Evolutionary conservation across 805 yeast species (phyloP).

Genomic region (Candida chauliodis): DNA sequence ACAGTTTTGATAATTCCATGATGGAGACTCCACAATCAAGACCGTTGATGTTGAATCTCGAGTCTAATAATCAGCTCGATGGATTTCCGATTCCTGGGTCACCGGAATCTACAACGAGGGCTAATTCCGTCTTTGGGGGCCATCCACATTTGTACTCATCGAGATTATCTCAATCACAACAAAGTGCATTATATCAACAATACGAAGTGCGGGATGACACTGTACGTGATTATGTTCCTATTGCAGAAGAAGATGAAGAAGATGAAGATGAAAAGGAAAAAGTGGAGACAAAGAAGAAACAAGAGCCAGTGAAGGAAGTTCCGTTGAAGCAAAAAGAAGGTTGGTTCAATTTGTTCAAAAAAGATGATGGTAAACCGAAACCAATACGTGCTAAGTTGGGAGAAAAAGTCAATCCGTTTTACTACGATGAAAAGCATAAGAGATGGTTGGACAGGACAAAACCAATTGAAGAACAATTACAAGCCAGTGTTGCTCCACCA

Average conservation of each 20-base stretch:
- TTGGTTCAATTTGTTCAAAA: slow-evolving; percentile 50
- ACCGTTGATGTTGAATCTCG: slow-evolving; percentile 7
- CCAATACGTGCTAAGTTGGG: slow-evolving; percentile 86
- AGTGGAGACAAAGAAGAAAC: slow-evolving; percentile 25
- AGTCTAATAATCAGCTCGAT: slow-evolving; percentile 20
- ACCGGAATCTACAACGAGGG: slow-evolving; percentile 43
- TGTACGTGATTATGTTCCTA: slow-evolving; percentile 39
- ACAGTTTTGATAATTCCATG: slow-evolving; percentile 25
- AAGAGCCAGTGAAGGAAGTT: slow-evolving; percentile 13
- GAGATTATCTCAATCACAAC: slow-evolving; percentile 42
- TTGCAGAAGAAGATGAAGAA: slow-evolving; percentile 44
- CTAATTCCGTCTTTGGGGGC: slow-evolving; percentile 39
- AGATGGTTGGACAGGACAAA: slow-evolving; percentile 81
- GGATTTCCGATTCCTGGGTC: slow-evolving; percentile 43
- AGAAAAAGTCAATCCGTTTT: slow-evolving; percentile 58
- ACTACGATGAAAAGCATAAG: slow-evolving; percentile 77
- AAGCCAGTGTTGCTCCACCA: slow-evolving; percentile 61
- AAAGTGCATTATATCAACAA: slow-evolving; percentile 41
- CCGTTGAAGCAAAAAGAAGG: slow-evolving; percentile 13
- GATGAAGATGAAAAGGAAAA: slow-evolving; percentile 43
- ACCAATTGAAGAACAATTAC: slow-evolving; percentile 60
- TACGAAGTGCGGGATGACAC: slow-evolving; percentile 45
- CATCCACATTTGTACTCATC: slow-evolving; percentile 27
- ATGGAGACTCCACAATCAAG: not conserved
- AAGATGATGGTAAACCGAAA: slow-evolving; percentile 62